Conservation (phyloP, 2,329 filamentous ascomycete genomes). For the Zasmidium cellare region DNA sequence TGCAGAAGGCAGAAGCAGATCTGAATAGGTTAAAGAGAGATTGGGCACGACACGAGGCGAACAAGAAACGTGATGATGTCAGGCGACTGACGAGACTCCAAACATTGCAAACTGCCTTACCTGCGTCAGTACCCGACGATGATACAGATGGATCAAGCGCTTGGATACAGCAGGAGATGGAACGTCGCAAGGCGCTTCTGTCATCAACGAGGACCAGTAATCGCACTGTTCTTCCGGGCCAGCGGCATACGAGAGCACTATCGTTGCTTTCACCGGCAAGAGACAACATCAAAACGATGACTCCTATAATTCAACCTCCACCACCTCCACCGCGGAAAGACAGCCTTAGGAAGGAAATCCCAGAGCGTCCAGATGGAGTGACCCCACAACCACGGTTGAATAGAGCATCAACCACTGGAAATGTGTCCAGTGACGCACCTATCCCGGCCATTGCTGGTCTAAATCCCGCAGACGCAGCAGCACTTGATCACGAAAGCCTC, state of each 20-base stretch:
- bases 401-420: slow-evolving; percentile 2
- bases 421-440: background rate
- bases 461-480: slow-evolving; percentile 31
- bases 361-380: slow-evolving; percentile 10
- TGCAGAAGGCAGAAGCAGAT: slow-evolving; percentile 78
- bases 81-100: slow-evolving; percentile 61
- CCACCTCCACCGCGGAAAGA: slow-evolving; percentile 27
- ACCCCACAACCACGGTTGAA: slow-evolving; percentile 5
- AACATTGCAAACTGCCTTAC: slow-evolving; percentile 47
- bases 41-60: slow-evolving; percentile 75
- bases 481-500: slow-evolving; percentile 51
- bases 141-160: slow-evolving; percentile 42
- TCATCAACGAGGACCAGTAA: slow-evolving; percentile 49
- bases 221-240: slow-evolving; percentile 63
- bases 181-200: slow-evolving; percentile 70
- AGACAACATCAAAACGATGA: slow-evolving; percentile 14
- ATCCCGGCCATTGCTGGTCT: background rate
- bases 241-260: slow-evolving; percentile 64
- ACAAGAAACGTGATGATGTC: slow-evolving; percentile 70
- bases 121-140: slow-evolving; percentile 25
- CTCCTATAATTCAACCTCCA: slow-evolving; percentile 4
- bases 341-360: slow-evolving; percentile 21
- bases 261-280: slow-evolving; percentile 73
- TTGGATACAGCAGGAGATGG: slow-evolving; percentile 62
- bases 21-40: slow-evolving; percentile 76